phyloP scores from a whole-genome alignment of 2,329 filamentous ascomycete genomes.

The Diaporthe aspalathi region DNA sequence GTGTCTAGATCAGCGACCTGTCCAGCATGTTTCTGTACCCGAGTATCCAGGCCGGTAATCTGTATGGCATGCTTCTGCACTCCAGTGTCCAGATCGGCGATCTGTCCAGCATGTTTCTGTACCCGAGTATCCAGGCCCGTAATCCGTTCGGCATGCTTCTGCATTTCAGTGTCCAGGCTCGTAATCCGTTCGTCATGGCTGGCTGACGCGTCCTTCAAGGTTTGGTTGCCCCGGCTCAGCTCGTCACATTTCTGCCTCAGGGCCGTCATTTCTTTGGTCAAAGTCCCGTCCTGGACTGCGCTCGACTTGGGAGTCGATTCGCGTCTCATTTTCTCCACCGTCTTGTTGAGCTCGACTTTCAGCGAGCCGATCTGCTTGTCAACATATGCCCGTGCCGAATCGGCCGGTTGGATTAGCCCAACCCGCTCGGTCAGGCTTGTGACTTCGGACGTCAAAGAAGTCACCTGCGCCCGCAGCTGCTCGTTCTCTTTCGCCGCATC shows the following conservation, averaged over 20 bases:
- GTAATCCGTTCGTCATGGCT: slow-evolving; percentile 13
- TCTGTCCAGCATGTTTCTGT: neutral
- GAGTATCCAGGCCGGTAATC: neutral
- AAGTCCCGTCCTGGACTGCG: neutral
- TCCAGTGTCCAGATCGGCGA: neutral
- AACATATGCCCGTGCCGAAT: neutral
- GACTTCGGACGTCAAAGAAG: slow-evolving; percentile 9
- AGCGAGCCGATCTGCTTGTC: neutral
- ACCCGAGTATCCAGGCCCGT: slow-evolving; percentile 2
- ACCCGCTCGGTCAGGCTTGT: slow-evolving; percentile 1
- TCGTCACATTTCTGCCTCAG: neutral
- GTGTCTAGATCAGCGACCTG: neutral
- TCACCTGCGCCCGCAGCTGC: slow-evolving; percentile 17
- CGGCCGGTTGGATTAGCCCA: neutral
- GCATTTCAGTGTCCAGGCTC: slow-evolving; percentile 2
- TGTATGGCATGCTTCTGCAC: slow-evolving; percentile 8
- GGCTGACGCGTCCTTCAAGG: neutral
- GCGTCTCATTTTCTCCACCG: neutral
- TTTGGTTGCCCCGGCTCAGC: neutral
- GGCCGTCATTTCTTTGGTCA: neutral
- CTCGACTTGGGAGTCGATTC: slow-evolving; percentile 11
- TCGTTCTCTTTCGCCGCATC: slow-evolving; percentile 26
- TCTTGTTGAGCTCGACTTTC: neutral
- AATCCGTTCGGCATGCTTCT: neutral
- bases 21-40: slow-evolving; percentile 15